Conservation (phyloP, 192 early-diverging fungal species). For the Haplosporangium gracile region DNA sequence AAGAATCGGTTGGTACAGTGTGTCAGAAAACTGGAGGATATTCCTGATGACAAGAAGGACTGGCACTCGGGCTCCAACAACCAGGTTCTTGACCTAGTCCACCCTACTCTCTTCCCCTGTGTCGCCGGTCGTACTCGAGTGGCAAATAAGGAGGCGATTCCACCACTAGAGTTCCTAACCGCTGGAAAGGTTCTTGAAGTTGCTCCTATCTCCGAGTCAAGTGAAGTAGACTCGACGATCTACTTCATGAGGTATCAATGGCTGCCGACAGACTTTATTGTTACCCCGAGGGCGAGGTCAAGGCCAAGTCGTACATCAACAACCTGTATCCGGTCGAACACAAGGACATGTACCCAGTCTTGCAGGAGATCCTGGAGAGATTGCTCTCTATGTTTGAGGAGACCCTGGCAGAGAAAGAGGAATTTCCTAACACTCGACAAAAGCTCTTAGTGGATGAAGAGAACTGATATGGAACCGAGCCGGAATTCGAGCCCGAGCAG, state of each 20-base stretch:
- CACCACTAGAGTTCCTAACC: background rate
- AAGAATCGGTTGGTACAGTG: constrained; percentile 37
- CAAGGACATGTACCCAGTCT: constrained; percentile 51
- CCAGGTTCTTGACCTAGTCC: constrained; percentile 64
- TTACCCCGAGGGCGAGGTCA: constrained; percentile 61
- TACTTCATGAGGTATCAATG: constrained; percentile 62
- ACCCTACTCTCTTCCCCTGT: constrained; percentile 65
- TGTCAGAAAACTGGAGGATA: constrained; percentile 47
- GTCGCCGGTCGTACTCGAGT: constrained; percentile 10
- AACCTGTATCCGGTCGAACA: constrained; percentile 72
- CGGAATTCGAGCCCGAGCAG: constrained; percentile 15
- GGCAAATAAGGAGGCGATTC: background rate
- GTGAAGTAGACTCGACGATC: background rate
- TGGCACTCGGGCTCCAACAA: constrained; percentile 63
- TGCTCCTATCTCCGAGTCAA: background rate
- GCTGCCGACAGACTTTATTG: constrained; percentile 75
- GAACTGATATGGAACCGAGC: constrained; percentile 9
- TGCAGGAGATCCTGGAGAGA: constrained; percentile 62
- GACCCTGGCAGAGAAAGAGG: constrained; percentile 32
- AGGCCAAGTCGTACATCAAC: constrained; percentile 79
- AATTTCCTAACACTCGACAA: background rate
- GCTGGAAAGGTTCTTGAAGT: background rate
- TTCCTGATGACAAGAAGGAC: constrained; percentile 50
- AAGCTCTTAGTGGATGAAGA: background rate
- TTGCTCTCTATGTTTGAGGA: constrained; percentile 78